Evolutionary conservation across 768 basidiomycete genomes (phyloP), one percentile per base, ranked within the genome.

Genomic region (Pisolithus marmoratus): DNA sequence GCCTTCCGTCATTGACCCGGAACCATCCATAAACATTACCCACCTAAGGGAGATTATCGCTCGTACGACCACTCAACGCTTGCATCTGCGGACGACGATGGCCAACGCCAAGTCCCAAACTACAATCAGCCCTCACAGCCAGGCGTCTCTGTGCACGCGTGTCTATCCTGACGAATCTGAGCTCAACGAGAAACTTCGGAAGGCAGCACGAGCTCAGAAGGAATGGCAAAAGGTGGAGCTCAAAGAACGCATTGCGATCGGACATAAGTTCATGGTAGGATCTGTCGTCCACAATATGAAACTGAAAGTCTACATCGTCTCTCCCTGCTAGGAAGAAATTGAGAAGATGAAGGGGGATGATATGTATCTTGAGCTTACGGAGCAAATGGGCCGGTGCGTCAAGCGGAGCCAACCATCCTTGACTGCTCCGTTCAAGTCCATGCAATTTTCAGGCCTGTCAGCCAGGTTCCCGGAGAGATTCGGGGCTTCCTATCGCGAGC

Each of bases 351-450:
- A 50, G 23, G 69, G 69, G 8, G 80, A 87, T 17, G 80, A 87
- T 27, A 78, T 91, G 14, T 81, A 83, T 0, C 61, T 79, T 29
- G 94, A 97, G 59, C 73, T 97, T 48, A 84, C 92, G 1, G 58
- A 84, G 48, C 90, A 96, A 70, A 97, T 99, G 88, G 95, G 95
- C 36, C 75, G 93, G 91, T 91, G 54, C 58, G 82, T 68, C 44
- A 31, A 26, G n/a, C 2, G 37, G 26, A n/a, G 17, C 5, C 2
- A 46, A 23, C 31, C 36, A 4, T 6, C 26, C 29, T 43, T 37
- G 26, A 46, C 37, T 29, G 12, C 24, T 46, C 54, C 42, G 50
- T 40, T 27, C 22, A 2, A 17, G 34, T 22, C 15, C 11, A 17
- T 53, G 15, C 11, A 15, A 27, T 36, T 23, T 34, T 23, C 19